Conservation (phyloP, 352 stramenopile genomes). For the Phytophthora lateralis region DNA sequence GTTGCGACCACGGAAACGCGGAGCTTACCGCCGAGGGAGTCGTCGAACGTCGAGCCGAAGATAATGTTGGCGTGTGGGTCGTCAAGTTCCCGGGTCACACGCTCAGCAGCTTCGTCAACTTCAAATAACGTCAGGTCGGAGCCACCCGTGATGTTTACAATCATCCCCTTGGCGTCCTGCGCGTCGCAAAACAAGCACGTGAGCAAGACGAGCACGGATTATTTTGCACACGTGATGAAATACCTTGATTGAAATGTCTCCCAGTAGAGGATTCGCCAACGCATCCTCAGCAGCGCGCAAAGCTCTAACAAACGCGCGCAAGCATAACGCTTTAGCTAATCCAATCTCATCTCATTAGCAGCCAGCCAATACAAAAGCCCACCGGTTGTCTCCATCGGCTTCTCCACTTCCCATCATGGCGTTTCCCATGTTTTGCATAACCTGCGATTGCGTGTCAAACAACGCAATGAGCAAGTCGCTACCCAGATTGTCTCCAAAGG, state of each 20-base stretch:
- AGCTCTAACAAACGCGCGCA: slow-evolving; percentile 40
- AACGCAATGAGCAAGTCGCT: not conserved
- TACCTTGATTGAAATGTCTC: slow-evolving; percentile 90
- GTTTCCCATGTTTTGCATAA: slow-evolving; percentile 90
- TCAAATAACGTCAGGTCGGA: slow-evolving; percentile 94
- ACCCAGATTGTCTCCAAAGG: not conserved
- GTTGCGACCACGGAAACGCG: slow-evolving; percentile 89
- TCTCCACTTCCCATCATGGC: slow-evolving; percentile 93
- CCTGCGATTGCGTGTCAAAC: slow-evolving; percentile 30
- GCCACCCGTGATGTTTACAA: slow-evolving; percentile 96
- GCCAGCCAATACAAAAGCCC: slow-evolving; percentile 4
- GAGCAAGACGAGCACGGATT: not conserved
- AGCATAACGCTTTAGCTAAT: slow-evolving; percentile 14
- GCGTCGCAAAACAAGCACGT: slow-evolving; percentile 2
- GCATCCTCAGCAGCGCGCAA: slow-evolving; percentile 85
- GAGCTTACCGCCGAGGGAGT: slow-evolving; percentile 80
- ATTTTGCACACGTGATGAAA: not conserved
- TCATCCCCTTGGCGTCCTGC: slow-evolving; percentile 91
- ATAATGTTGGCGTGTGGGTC: slow-evolving; percentile 90
- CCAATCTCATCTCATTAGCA: slow-evolving; percentile 4
- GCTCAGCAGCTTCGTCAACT: slow-evolving; percentile 87
- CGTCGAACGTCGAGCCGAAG: slow-evolving; percentile 87
- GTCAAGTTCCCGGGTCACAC: slow-evolving; percentile 88
- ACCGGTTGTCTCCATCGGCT: slow-evolving; percentile 89
- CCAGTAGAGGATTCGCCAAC: slow-evolving; percentile 87